phyloP scores from a whole-genome alignment of 805 yeast genomes.

The Wickerhamiella dianesei region DNA sequence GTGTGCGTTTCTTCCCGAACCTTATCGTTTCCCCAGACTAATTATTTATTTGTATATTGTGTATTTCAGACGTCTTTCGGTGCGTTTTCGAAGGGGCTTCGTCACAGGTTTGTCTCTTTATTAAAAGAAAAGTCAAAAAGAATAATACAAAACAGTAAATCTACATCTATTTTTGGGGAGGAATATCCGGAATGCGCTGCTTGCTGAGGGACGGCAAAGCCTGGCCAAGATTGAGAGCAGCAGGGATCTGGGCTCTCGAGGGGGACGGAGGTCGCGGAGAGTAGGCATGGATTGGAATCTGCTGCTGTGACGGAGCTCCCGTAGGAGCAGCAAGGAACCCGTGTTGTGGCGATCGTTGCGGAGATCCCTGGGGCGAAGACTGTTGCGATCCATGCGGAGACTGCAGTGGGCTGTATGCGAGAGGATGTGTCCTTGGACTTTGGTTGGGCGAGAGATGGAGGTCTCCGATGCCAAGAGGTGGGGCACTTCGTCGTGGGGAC shows the following conservation, averaged over 20 bases:
- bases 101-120: neutral
- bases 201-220: conserved; percentile 4
- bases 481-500: neutral
- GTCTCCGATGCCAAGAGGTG: neutral
- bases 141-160: too few species aligned
- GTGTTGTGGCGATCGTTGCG: conserved; percentile 1
- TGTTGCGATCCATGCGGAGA: neutral
- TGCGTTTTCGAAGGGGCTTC: too few species aligned
- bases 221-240: conserved; percentile 4
- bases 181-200: conserved; percentile 1
- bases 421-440: neutral
- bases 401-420: neutral
- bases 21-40: conserved; percentile 5
- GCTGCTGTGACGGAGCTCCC: neutral
- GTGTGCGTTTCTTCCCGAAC: conserved; percentile 50
- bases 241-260: conserved; percentile 14
- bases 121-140: too few species aligned
- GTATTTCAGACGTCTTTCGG: neutral
- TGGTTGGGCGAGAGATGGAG: neutral
- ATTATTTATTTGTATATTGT: neutral
- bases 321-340: neutral
- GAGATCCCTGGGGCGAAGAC: conserved; percentile 1
- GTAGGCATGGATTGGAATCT: neutral
- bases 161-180: neutral
- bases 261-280: conserved; percentile 13